Conservation (phyloP, 2,329 filamentous ascomycete species). For the Alternaria triticimaculans region DNA sequence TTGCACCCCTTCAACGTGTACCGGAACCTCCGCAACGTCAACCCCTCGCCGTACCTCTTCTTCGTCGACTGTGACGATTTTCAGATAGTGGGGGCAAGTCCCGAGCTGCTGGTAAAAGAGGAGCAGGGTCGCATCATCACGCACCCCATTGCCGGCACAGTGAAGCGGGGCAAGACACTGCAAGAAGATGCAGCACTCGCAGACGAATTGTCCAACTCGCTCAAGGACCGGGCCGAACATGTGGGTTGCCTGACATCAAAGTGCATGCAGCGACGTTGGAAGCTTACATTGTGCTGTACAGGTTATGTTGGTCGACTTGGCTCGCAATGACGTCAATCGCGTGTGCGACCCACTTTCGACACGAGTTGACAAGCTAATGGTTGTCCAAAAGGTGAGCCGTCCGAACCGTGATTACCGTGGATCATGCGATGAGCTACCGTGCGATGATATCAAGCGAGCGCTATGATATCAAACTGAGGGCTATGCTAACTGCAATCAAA, state of each 20-base stretch:
- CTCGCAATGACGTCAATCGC: slow-evolving; percentile 94
- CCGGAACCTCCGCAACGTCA: slow-evolving; percentile 93
- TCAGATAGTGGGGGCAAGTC: slow-evolving; percentile 93
- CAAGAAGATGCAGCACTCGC: slow-evolving; percentile 85
- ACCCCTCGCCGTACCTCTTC: slow-evolving; percentile 96
- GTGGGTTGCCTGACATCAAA: slow-evolving; percentile 26
- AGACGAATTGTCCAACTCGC: slow-evolving; percentile 74
- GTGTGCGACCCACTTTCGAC: slow-evolving; percentile 91
- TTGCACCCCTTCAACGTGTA: slow-evolving; percentile 99
- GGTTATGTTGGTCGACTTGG: slow-evolving; percentile 97
- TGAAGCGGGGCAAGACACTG: slow-evolving; percentile 80
- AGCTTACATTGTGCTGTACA: slow-evolving; percentile 56
- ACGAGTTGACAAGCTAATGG: slow-evolving; percentile 92
- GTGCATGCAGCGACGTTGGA: slow-evolving; percentile 65
- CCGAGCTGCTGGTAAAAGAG: slow-evolving; percentile 91
- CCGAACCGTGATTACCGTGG: slow-evolving; percentile 6
- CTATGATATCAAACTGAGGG: neutral
- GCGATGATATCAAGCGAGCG: neutral
- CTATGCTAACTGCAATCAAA: slow-evolving; percentile 15
- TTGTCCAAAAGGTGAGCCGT: slow-evolving; percentile 53
- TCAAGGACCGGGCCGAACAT: slow-evolving; percentile 74
- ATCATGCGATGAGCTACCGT: slow-evolving; percentile 4
- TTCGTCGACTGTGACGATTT: slow-evolving; percentile 92
- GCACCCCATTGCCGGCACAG: slow-evolving; percentile 95
- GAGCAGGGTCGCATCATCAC: slow-evolving; percentile 89